Evolutionary conservation across 495 filamentous ascomycete genomes (phyloP).

Genomic region (Penicillium tannophilum): DNA sequence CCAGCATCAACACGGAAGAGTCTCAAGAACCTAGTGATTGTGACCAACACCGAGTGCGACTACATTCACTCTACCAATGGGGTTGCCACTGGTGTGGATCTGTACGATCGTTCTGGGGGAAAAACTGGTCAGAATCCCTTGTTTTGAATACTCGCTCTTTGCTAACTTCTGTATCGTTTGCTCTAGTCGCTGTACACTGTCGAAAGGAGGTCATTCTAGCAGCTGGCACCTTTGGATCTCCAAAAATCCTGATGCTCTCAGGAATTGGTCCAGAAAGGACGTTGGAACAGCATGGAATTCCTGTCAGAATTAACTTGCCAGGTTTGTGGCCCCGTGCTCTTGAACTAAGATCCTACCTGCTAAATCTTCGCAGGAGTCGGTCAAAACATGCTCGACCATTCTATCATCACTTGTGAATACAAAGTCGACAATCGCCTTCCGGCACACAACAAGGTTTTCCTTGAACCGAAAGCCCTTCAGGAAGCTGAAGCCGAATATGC

Average conservation of each 20-base stretch:
- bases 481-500: conserved; percentile 2
- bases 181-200: conserved; percentile 1
- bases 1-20: neutral
- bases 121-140: neutral
- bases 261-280: neutral
- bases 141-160: neutral
- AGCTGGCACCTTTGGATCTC: conserved; percentile 11
- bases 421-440: conserved; percentile 4
- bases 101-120: neutral
- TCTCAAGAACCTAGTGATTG: neutral
- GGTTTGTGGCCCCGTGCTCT: neutral
- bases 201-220: neutral
- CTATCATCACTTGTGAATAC: conserved; percentile 12
- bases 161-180: neutral
- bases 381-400: conserved; percentile 10
- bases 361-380: neutral
- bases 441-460: conserved; percentile 5
- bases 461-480: neutral
- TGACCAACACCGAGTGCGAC: neutral
- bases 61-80: neutral
- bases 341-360: neutral
- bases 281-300: conserved; percentile 1
- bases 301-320: conserved; percentile 1
- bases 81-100: neutral
- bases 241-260: conserved; percentile 6